Percentiles rank a stretch among this genome's conserved stretches.
phyloP scores from a whole-genome alignment of 192 early-diverging fungal genomes.

The Chytriomyces confervae region DNA sequence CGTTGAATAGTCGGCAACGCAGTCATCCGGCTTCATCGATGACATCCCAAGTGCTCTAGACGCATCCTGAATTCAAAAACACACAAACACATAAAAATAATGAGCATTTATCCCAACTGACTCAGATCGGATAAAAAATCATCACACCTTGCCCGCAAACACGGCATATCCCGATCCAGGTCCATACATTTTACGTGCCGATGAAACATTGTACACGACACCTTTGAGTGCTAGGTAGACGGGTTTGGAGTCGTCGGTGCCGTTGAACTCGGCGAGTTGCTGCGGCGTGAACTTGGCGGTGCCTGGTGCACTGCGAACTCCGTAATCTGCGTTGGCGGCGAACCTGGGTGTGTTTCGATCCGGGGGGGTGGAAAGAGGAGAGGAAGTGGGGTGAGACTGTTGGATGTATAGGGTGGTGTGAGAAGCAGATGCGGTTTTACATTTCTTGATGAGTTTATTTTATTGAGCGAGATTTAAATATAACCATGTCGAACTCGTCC shows the following conservation, averaged over 20 bases:
- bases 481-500: not conserved
- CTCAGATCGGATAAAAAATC: not conserved
- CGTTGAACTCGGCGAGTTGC: constrained; percentile 71
- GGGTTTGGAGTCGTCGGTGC: constrained; percentile 57
- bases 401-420: too few species aligned
- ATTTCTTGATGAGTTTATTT: too few species aligned
- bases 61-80: constrained; percentile 7
- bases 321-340: constrained; percentile 22
- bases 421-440: too few species aligned
- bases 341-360: not conserved
- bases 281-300: constrained; percentile 51
- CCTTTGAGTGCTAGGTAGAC: constrained; percentile 89
- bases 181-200: constrained; percentile 67
- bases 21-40: constrained; percentile 62
- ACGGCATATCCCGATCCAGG: constrained; percentile 70
- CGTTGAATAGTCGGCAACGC: constrained; percentile 70
- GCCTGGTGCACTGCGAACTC: constrained; percentile 17
- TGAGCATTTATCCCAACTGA: not conserved
- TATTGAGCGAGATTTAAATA: too few species aligned
- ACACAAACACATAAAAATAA: too few species aligned
- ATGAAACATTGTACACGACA: constrained; percentile 76
- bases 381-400: too few species aligned
- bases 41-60: constrained; percentile 46
- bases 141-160: constrained; percentile 80
- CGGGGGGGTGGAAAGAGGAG: not conserved